Percentiles rank a stretch among this genome's conserved stretches.
Conservation (phyloP, 1,284 basidiomycete species). For the Cutaneotrichosporon sp. region DNA sequence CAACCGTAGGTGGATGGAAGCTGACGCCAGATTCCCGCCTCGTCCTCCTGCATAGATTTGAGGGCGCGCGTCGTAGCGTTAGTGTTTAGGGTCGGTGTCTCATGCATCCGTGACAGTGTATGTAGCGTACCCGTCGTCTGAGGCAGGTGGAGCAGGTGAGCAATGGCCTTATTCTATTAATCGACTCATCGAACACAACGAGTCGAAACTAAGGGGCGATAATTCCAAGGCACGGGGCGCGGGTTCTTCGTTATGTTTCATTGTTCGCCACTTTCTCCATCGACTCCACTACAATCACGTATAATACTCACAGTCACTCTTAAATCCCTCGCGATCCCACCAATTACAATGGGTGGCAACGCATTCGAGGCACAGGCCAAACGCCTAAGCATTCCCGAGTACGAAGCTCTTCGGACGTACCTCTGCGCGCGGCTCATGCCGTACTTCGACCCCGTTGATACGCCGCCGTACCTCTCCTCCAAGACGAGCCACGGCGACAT, state of each 20-base stretch:
- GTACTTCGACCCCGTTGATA: conserved; percentile 6
- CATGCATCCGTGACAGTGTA: conserved; percentile 11
- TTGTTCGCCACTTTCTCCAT: neutral
- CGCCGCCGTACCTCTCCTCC: conserved; percentile 5
- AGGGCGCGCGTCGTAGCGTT: neutral
- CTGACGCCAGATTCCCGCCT: conserved; percentile 17
- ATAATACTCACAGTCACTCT: too few species aligned
- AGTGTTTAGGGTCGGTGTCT: conserved; percentile 3
- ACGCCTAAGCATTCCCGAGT: conserved; percentile 23
- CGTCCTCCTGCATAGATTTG: conserved; percentile 16
- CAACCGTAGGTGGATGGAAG: too few species aligned
- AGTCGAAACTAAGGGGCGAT: too few species aligned
- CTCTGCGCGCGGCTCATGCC: conserved; percentile 3
- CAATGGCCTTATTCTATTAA: too few species aligned
- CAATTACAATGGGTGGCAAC: conserved; percentile 33
- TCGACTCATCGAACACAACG: too few species aligned
- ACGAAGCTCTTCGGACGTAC: conserved; percentile 11
- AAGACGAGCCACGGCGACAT: conserved; percentile 39
- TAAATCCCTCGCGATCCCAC: too few species aligned
- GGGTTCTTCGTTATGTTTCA: too few species aligned
- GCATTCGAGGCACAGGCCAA: conserved; percentile 23
- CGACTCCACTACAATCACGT: neutral
- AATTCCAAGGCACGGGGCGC: too few species aligned
- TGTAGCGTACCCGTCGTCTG: too few species aligned
- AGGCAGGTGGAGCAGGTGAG: too few species aligned